Evolutionary conservation across 208 protist genomes (phyloP).

Genomic region (Leishmania mexicana): DNA sequence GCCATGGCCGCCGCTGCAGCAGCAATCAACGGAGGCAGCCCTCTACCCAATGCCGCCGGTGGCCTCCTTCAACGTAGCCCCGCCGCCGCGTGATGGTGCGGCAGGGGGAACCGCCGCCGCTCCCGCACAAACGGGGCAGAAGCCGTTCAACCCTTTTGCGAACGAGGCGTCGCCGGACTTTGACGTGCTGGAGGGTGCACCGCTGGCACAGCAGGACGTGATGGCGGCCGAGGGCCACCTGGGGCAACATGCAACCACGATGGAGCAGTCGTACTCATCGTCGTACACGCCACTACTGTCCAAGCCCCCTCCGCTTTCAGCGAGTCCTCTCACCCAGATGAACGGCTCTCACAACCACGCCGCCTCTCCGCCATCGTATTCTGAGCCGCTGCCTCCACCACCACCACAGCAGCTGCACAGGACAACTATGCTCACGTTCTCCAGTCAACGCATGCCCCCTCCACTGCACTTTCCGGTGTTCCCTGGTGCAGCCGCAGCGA

Average conservation of each 20-base stretch:
- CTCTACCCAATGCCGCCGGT: constrained; percentile 3
- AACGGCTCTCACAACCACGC: neutral
- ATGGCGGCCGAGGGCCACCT: neutral
- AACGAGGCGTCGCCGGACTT: neutral
- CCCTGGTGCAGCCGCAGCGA: constrained; percentile 23
- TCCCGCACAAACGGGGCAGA: neutral
- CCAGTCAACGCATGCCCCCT: constrained; percentile 36
- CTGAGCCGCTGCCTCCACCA: neutral
- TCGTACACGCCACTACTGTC: neutral
- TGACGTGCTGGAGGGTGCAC: neutral
- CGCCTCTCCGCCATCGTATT: neutral
- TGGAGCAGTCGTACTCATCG: neutral
- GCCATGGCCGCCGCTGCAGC: neutral
- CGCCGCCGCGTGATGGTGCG: neutral
- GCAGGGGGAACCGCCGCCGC: neutral
- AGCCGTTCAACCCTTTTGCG: neutral
- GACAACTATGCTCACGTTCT: neutral
- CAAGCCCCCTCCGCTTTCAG: neutral
- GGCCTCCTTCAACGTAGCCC: neutral
- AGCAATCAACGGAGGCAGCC: neutral
- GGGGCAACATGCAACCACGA: neutral
- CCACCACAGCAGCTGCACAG: neutral
- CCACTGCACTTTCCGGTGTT: constrained; percentile 63
- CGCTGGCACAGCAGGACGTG: neutral
- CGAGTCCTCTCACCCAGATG: neutral